phyloP scores from a whole-genome alignment of 2,329 filamentous ascomycete species.

The Rachicladosporium sp. region DNA sequence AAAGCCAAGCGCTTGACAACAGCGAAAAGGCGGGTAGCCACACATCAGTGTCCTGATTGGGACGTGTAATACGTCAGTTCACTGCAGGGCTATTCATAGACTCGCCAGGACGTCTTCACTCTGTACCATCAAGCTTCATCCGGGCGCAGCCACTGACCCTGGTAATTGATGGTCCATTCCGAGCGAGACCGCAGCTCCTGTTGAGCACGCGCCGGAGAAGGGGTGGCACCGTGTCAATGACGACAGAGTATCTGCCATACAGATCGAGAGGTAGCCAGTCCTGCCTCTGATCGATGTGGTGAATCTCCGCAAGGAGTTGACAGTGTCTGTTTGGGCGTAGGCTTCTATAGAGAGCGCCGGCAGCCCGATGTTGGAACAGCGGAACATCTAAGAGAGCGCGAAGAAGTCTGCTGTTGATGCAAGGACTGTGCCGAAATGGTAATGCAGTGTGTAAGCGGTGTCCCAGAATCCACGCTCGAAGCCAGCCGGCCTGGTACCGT shows the following conservation, averaged over 20 bases:
- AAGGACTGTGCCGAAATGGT: too few relatives aligned
- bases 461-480: not conserved
- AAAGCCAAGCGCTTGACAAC: too few relatives aligned
- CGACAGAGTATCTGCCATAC: slow-evolving; percentile 18
- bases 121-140: slow-evolving; percentile 22
- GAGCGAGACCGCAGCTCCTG: slow-evolving; percentile 36
- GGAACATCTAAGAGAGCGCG: slow-evolving; percentile 34
- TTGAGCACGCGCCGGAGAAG: slow-evolving; percentile 35
- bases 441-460: slow-evolving; percentile 42
- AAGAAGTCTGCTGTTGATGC: slow-evolving; percentile 37
- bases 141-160: slow-evolving; percentile 23
- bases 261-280: too few relatives aligned
- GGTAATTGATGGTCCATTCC: slow-evolving; percentile 29
- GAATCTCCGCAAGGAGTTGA: too few relatives aligned
- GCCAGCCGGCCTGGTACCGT: too few relatives aligned
- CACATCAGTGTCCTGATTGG: too few relatives aligned
- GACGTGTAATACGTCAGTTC: too few relatives aligned
- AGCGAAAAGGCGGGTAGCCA: too few relatives aligned
- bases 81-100: too few relatives aligned
- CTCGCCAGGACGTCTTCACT: too few relatives aligned
- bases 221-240: slow-evolving; percentile 51
- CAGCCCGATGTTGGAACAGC: slow-evolving; percentile 35
- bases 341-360: slow-evolving; percentile 31
- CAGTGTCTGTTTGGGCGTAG: too few relatives aligned
- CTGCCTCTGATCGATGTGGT: too few relatives aligned